A percentile compares a stretch with the other conserved stretches of the same genome.
Conservation (phyloP, 345 rosid species). For the Corymbia maculata region DNA sequence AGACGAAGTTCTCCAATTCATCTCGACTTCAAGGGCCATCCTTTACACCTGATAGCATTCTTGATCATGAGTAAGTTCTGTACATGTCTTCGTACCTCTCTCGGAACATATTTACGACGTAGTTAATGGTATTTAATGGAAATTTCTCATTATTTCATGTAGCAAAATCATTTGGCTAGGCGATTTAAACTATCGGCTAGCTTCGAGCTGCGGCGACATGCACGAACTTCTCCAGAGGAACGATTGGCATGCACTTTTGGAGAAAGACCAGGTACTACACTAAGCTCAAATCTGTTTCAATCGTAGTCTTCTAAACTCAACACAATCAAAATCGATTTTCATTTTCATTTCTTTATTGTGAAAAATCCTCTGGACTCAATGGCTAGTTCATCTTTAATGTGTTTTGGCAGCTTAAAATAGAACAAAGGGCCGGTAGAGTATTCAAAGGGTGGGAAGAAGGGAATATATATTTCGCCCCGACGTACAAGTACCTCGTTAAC, state of each 20-base stretch:
- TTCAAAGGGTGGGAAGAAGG: conserved; percentile 97
- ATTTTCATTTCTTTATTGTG: not conserved
- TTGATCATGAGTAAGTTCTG: conserved; percentile 76
- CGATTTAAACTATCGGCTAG: conserved; percentile 94
- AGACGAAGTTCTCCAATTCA: conserved; percentile 53
- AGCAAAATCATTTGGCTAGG: conserved; percentile 94
- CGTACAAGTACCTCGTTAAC: conserved; percentile 67
- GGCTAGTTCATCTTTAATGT: not conserved
- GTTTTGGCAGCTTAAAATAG: conserved; percentile 49
- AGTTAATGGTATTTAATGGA: not conserved
- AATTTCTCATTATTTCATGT: not conserved
- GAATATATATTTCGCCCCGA: conserved; percentile 71
- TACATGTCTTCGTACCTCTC: not conserved
- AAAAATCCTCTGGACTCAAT: not conserved
- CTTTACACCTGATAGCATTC: conserved; percentile 39
- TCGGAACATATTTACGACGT: not conserved
- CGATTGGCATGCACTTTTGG: conserved; percentile 79
- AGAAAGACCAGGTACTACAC: conserved; percentile 67
- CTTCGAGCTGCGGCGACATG: conserved; percentile 24
- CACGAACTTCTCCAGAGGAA: conserved; percentile 39
- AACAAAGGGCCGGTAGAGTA: conserved; percentile 67
- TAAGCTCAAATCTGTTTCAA: not conserved
- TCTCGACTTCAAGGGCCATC: conserved; percentile 12
- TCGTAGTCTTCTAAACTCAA: not conserved
- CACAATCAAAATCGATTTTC: not conserved